Conservation (phyloP, 1,284 basidiomycete genomes). For the Apiotrichum montevideense region DNA sequence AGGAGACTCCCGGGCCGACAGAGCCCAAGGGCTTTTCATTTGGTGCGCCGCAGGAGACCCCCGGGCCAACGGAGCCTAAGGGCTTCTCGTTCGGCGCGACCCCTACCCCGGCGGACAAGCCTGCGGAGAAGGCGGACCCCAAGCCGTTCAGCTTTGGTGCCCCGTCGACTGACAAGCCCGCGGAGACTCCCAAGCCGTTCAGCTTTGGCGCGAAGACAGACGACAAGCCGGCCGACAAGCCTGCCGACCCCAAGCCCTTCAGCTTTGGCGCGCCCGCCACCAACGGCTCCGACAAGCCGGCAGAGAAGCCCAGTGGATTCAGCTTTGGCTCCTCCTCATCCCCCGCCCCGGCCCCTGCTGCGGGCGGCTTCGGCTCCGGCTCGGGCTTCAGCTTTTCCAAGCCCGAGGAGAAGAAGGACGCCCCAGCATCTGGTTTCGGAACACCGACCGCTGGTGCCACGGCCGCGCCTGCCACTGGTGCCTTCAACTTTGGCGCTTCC, state of each 20-base stretch:
- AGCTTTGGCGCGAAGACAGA: slow-evolving; percentile 3
- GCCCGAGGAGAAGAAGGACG: background rate
- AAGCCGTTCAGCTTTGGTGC: slow-evolving; percentile 17
- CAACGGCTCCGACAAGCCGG: slow-evolving; percentile 3
- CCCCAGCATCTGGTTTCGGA: slow-evolving; percentile 1
- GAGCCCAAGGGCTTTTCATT: slow-evolving; percentile 19
- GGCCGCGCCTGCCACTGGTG: slow-evolving; percentile 3
- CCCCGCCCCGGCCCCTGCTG: slow-evolving; percentile 4
- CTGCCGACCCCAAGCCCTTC: slow-evolving; percentile 18
- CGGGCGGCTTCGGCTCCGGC: slow-evolving; percentile 5
- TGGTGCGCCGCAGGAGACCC: slow-evolving; percentile 1
- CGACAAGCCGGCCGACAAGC: slow-evolving; percentile 7
- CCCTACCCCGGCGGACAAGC: slow-evolving; percentile 1
- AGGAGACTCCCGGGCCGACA: slow-evolving; percentile 8
- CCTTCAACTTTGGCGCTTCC: slow-evolving; percentile 17
- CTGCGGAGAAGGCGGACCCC: slow-evolving; percentile 8
- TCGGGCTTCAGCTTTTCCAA: slow-evolving; percentile 1
- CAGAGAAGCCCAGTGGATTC: background rate
- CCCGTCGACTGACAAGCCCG: slow-evolving; percentile 10
- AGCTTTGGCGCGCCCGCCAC: slow-evolving; percentile 7
- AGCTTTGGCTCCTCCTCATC: slow-evolving; percentile 3
- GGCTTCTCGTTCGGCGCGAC: slow-evolving; percentile 15
- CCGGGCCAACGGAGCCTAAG: background rate
- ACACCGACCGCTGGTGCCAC: background rate
- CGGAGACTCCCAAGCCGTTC: slow-evolving; percentile 19